These are phyloP conservation scores for Saccharomycopsis sp. DNA, from an alignment of 805 yeast species.

Conservation along the genomic window DNA sequence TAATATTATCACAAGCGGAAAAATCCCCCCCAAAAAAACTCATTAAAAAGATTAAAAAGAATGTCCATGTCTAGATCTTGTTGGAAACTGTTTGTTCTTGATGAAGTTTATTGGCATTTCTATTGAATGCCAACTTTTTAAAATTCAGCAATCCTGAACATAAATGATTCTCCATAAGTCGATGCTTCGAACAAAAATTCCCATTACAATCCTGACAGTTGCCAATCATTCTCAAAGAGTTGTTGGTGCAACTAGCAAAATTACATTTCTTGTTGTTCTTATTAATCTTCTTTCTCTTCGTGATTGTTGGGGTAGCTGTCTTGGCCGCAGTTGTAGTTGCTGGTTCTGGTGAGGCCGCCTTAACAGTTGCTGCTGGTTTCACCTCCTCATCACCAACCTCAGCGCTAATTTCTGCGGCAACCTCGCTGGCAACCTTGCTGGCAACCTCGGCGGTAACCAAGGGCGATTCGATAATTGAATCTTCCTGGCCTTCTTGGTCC, in stretches of 20 bases:
- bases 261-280: conserved; percentile 42
- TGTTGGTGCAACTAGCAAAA: conserved; percentile 52
- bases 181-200: conserved; percentile 79
- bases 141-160: conserved; percentile 74
- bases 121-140: conserved; percentile 76
- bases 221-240: conserved; percentile 62
- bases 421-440: not conserved
- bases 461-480: not conserved
- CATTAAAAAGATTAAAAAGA: too few species aligned
- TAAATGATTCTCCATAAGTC: conserved; percentile 76
- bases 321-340: conserved; percentile 3
- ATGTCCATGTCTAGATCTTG: too few species aligned
- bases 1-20: too few species aligned
- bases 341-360: not conserved
- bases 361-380: not conserved
- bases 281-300: conserved; percentile 21
- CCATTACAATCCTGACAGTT: conserved; percentile 82
- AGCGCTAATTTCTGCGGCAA: too few species aligned
- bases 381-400: not conserved
- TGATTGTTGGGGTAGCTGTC: conserved; percentile 9
- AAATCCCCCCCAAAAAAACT: too few species aligned
- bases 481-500: not conserved
- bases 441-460: not conserved
- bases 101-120: conserved; percentile 76
- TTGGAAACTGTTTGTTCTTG: conserved; percentile 67